These are phyloP conservation scores for Fusarium tanahbumbuense DNA, from an alignment of 2,329 filamentous ascomycete species.

Conservation along the genomic window DNA sequence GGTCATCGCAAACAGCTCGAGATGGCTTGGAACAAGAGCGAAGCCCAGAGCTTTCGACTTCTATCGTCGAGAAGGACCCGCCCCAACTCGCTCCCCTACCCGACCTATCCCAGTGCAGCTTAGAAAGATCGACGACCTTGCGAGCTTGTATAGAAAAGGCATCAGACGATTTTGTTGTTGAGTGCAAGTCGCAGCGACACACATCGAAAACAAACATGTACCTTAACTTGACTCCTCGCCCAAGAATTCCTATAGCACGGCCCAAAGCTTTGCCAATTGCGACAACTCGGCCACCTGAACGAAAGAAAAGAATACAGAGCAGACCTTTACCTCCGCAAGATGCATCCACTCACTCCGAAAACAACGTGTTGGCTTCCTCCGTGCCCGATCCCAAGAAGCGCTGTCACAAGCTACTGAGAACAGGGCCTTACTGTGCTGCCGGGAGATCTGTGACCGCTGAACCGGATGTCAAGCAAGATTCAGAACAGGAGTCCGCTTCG, in stretches of 20 bases:
- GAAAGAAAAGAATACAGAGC: conserved; percentile 17
- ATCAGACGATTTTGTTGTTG: conserved; percentile 47
- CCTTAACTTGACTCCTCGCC: not conserved
- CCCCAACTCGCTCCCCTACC: conserved; percentile 48
- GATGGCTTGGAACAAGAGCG: not conserved
- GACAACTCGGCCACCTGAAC: conserved; percentile 24
- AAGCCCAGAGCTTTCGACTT: not conserved
- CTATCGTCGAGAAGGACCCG: conserved; percentile 22
- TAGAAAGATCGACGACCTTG: conserved; percentile 48
- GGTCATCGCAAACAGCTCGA: not conserved
- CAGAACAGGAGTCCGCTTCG: not conserved
- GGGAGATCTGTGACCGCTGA: conserved; percentile 6
- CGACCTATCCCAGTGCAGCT: conserved; percentile 40
- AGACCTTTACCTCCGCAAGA: not conserved
- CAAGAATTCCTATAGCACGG: not conserved
- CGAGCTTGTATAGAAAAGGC: conserved; percentile 47
- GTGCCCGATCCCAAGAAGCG: not conserved
- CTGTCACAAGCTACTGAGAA: not conserved
- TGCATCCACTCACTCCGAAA: not conserved
- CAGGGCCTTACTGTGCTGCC: conserved; percentile 22
- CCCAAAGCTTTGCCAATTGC: conserved; percentile 2
- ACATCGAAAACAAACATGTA: not conserved
- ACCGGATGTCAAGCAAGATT: not conserved
- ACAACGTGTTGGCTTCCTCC: not conserved
- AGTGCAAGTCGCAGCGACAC: conserved; percentile 39